A percentile compares a stretch with the other conserved stretches of the same genome.
These are phyloP conservation scores for Phyllosticta paracitricarpa DNA, from an alignment of 2,329 filamentous ascomycete species.

Conservation along the genomic window DNA sequence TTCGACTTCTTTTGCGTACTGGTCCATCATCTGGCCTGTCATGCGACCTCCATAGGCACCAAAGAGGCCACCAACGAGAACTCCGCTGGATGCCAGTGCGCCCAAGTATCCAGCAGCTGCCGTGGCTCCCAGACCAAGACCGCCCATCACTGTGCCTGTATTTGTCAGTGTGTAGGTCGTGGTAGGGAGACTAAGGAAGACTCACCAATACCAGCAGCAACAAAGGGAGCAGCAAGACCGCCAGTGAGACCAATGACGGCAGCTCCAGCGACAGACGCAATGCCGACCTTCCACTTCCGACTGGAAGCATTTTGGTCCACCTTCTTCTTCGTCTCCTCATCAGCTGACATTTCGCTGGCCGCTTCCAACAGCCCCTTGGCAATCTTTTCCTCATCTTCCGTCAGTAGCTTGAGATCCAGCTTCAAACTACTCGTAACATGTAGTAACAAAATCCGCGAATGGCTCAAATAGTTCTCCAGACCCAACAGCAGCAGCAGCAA, in stretches of 20 bases:
- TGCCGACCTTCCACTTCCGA: constrained; percentile 72
- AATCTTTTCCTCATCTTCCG: constrained; percentile 64
- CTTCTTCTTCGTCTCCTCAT: constrained; percentile 65
- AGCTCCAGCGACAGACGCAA: constrained; percentile 81
- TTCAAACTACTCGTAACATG: constrained; percentile 60
- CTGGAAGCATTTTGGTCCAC: constrained; percentile 55
- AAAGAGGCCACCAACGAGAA: constrained; percentile 76
- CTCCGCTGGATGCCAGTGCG: constrained; percentile 65
- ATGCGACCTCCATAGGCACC: constrained; percentile 84
- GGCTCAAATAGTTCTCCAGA: constrained; percentile 67
- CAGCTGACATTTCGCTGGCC: constrained; percentile 56
- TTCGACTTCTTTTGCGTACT: constrained; percentile 75
- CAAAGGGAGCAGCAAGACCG: constrained; percentile 65
- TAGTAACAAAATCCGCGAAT: constrained; percentile 62
- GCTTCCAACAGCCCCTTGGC: constrained; percentile 65
- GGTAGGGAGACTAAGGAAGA: constrained; percentile 14
- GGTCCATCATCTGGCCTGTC: constrained; percentile 76
- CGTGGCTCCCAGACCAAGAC: constrained; percentile 62
- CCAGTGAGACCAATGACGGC: constrained; percentile 74
- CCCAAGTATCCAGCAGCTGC: constrained; percentile 72
- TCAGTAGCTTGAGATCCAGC: constrained; percentile 53
- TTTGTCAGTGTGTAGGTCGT: neutral
- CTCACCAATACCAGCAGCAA: constrained; percentile 56
- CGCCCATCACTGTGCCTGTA: constrained; percentile 62
- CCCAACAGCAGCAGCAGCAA: constrained; percentile 64